phyloP scores from a whole-genome alignment of 192 early-diverging fungal genomes.

The Rhizoclosmatium globosum region DNA sequence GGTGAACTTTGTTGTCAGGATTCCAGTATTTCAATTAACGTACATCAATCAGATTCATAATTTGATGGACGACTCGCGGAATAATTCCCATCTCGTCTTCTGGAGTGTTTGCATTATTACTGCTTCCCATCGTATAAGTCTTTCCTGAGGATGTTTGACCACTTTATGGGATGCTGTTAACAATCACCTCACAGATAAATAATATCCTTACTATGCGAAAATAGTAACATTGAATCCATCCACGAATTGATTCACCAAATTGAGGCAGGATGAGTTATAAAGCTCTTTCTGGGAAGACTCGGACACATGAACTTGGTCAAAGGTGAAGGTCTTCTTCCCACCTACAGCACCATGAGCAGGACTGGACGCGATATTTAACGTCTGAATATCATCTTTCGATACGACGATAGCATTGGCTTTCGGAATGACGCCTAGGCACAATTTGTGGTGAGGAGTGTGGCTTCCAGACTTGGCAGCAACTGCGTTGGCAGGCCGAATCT shows the following conservation, averaged over 20 bases:
- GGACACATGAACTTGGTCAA: constrained; percentile 74
- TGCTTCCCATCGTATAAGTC: constrained; percentile 65
- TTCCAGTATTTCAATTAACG: not conserved
- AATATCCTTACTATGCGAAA: constrained; percentile 67
- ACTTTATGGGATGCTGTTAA: constrained; percentile 10
- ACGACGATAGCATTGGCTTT: constrained; percentile 4
- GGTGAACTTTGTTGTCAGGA: not conserved
- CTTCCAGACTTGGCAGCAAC: constrained; percentile 63
- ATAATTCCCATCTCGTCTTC: constrained; percentile 56
- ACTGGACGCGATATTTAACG: not conserved
- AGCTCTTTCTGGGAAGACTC: constrained; percentile 63
- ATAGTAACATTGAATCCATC: constrained; percentile 98
- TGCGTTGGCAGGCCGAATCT: constrained; percentile 72
- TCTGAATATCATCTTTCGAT: not conserved
- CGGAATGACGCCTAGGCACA: constrained; percentile 15
- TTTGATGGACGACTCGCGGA: constrained; percentile 53
- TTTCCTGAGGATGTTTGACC: constrained; percentile 65
- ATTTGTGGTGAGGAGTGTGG: not conserved
- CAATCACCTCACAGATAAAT: not conserved
- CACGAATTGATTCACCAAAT: constrained; percentile 73
- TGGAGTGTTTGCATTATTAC: constrained; percentile 18
- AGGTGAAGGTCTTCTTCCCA: constrained; percentile 57
- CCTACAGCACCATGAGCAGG: not conserved
- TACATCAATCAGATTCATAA: constrained; percentile 48
- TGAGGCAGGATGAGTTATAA: constrained; percentile 63